Conservation (phyloP, 176 grass and related monocot genomes). For the Typha latifolia region DNA sequence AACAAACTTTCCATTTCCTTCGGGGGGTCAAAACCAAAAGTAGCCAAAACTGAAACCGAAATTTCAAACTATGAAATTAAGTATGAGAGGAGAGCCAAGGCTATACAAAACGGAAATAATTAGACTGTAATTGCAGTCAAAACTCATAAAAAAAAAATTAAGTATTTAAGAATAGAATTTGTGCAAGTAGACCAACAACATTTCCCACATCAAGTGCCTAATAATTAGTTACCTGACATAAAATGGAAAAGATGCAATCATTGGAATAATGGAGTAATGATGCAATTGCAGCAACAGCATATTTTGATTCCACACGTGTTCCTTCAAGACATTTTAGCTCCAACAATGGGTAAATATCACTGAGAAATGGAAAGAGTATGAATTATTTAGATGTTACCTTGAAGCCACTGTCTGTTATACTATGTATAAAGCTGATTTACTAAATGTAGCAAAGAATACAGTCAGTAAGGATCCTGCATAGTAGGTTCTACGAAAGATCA, state of each 20-base stretch:
- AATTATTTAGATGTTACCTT: neutral
- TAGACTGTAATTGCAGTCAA: neutral
- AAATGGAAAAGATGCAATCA: constrained; percentile 43
- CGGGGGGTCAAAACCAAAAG: neutral
- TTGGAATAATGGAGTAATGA: constrained; percentile 35
- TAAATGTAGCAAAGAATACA: neutral
- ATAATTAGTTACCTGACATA: constrained; percentile 42
- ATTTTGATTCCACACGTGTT: constrained; percentile 83
- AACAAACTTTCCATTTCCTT: no score
- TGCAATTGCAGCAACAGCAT: constrained; percentile 61
- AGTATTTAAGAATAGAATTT: neutral
- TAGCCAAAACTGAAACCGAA: neutral
- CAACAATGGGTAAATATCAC: constrained; percentile 60
- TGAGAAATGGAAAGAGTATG: constrained; percentile 30
- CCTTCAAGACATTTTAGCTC: constrained; percentile 86
- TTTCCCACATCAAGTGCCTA: neutral
- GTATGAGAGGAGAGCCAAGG: neutral
- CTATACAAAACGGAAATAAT: neutral
- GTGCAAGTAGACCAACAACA: neutral
- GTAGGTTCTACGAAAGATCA: neutral
- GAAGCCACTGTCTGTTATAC: neutral
- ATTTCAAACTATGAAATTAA: neutral
- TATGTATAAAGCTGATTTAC: neutral
- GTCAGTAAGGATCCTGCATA: neutral
- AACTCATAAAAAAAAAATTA: neutral